Conservation (phyloP, 2,329 filamentous ascomycete species). For the Mollisia scopiformis region DNA sequence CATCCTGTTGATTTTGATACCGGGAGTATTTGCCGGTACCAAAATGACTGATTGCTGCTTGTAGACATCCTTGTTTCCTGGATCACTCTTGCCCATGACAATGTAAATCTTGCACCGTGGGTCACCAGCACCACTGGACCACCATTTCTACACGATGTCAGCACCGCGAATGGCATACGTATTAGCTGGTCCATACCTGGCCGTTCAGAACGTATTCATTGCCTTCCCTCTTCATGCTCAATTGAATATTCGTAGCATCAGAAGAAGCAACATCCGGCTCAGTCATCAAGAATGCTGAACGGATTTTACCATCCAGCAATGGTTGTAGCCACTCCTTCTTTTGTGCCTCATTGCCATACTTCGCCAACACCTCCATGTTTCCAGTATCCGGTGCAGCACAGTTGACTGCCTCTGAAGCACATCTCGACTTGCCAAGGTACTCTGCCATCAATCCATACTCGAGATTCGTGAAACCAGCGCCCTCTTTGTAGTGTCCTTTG, state of each 20-base stretch:
- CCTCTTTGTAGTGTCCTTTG: slow-evolving; percentile 93
- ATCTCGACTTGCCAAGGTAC: slow-evolving; percentile 82
- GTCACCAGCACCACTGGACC: slow-evolving; percentile 95
- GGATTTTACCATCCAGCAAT: slow-evolving; percentile 80
- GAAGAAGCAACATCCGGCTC: slow-evolving; percentile 87
- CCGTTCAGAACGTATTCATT: slow-evolving; percentile 92
- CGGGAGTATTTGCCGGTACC: slow-evolving; percentile 78
- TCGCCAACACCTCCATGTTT: slow-evolving; percentile 94
- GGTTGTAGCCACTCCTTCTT: slow-evolving; percentile 84
- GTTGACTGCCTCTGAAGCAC: slow-evolving; percentile 86
- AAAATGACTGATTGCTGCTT: slow-evolving; percentile 91
- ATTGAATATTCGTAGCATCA: slow-evolving; percentile 90
- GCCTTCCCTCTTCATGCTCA: slow-evolving; percentile 81
- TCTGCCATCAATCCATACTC: slow-evolving; percentile 99
- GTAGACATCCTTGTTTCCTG: slow-evolving; percentile 76
- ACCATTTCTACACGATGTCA: slow-evolving; percentile 79
- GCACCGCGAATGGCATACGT: background rate
- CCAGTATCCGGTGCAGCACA: slow-evolving; percentile 91
- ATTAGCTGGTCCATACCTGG: slow-evolving; percentile 53
- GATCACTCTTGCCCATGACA: slow-evolving; percentile 92
- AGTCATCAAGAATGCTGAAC: slow-evolving; percentile 92
- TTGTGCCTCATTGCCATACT: slow-evolving; percentile 85
- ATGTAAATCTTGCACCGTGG: slow-evolving; percentile 91
- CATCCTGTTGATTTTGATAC: slow-evolving; percentile 94
- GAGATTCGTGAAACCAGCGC: slow-evolving; percentile 90